These are phyloP conservation scores for Macadamia tetraphylla DNA, from an alignment of 164 flowering plant genomes.

Conservation along the genomic window DNA sequence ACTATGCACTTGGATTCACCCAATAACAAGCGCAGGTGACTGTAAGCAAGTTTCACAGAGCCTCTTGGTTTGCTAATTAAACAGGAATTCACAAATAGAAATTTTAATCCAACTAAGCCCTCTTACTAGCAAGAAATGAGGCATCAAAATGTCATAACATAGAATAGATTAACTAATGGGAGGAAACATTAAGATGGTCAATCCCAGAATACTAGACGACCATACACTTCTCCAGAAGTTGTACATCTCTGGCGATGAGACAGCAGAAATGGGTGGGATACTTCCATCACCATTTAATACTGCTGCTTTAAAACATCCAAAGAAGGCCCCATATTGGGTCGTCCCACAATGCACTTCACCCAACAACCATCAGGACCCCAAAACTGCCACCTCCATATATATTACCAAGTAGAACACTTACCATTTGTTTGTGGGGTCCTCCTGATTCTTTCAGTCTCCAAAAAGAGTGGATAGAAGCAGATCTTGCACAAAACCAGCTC, in stretches of 20 bases:
- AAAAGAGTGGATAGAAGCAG: slow-evolving; percentile 56
- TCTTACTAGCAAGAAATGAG: not conserved
- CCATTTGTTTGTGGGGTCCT: slow-evolving; percentile 14
- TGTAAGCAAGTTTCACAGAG: too few species aligned
- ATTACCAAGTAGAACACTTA: slow-evolving; percentile 9
- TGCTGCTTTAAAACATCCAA: slow-evolving; percentile 11
- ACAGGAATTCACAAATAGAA: too few species aligned
- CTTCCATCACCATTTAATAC: slow-evolving; percentile 1
- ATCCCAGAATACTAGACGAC: slow-evolving; percentile 8
- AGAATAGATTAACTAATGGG: slow-evolving; percentile 5
- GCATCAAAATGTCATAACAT: not conserved
- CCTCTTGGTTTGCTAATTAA: too few species aligned
- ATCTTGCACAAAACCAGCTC: slow-evolving; percentile 75
- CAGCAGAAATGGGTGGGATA: slow-evolving; percentile 10
- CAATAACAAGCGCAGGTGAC: too few species aligned
- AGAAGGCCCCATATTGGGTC: slow-evolving; percentile 13
- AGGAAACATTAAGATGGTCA: slow-evolving; percentile 15
- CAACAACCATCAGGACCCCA: slow-evolving; percentile 17
- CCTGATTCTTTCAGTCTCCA: slow-evolving; percentile 32
- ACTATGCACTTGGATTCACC: too few species aligned
- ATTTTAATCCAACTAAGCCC: not conserved
- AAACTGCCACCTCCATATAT: slow-evolving; percentile 11
- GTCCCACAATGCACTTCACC: slow-evolving; percentile 5
- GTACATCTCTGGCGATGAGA: slow-evolving; percentile 12
- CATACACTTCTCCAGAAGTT: slow-evolving; percentile 16